Conservation (phyloP, 2,329 filamentous ascomycete genomes). For the Fusarium continuum region DNA sequence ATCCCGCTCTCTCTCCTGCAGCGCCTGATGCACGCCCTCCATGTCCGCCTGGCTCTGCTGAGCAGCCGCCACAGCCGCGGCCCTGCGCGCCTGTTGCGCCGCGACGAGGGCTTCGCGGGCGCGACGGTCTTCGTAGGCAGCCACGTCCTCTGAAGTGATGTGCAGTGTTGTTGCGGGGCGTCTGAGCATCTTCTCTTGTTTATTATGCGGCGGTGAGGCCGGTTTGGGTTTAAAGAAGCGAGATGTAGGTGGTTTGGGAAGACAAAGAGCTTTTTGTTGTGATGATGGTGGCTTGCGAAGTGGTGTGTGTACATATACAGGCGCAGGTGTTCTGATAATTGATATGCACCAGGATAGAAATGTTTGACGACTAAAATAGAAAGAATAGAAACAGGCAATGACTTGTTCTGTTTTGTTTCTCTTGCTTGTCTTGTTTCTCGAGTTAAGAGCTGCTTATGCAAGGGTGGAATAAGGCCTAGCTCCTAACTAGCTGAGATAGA, state of each 20-base stretch:
- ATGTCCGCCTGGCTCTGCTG: constrained; percentile 36
- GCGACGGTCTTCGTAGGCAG: constrained; percentile 73
- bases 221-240: background rate
- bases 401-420: background rate
- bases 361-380: background rate
- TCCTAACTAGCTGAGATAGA: constrained; percentile 1
- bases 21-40: constrained; percentile 44
- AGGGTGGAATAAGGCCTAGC: background rate
- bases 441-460: background rate
- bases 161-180: constrained; percentile 73
- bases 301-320: no score
- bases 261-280: constrained; percentile 17
- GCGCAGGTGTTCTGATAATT: no score
- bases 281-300: background rate
- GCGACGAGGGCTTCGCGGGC: constrained; percentile 52
- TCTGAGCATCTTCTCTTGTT: constrained; percentile 63
- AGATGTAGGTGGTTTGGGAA: background rate
- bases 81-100: constrained; percentile 46
- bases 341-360: no score
- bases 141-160: constrained; percentile 75
- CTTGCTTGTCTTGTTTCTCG: background rate
- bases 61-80: constrained; percentile 37
- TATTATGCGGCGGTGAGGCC: background rate
- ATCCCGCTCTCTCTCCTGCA: constrained; percentile 41
- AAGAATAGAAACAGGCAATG: background rate